Evolutionary conservation across 257 asterid genomes (phyloP).

Genomic region (Dorcoceras hygrometricum): DNA sequence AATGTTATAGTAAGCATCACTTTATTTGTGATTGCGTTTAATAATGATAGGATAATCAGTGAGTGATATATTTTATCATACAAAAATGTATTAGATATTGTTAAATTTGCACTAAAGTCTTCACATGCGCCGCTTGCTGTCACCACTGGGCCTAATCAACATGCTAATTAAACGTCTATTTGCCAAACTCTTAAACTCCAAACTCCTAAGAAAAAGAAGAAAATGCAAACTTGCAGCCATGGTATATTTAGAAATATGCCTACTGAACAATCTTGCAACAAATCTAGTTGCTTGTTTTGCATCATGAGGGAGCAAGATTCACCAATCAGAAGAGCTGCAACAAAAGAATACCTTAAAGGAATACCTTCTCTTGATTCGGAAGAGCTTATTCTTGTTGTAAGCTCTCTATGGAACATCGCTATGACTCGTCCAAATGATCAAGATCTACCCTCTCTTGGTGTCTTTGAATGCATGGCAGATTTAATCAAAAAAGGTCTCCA

Average conservation of each 20-base stretch:
- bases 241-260: constrained; percentile 26
- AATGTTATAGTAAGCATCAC: neutral
- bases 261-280: constrained; percentile 26
- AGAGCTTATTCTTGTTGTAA: constrained; percentile 55
- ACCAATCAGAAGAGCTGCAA: constrained; percentile 31
- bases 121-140: constrained; percentile 33
- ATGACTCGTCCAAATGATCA: constrained; percentile 58
- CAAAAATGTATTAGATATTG: constrained; percentile 14
- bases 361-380: constrained; percentile 46
- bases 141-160: constrained; percentile 33
- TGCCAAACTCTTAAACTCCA: constrained; percentile 18
- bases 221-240: constrained; percentile 13
- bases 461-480: constrained; percentile 63
- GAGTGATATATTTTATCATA: neutral
- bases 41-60: constrained; percentile 4
- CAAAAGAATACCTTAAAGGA: constrained; percentile 39
- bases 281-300: constrained; percentile 68
- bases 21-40: neutral
- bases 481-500: constrained; percentile 47
- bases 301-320: constrained; percentile 51
- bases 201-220: constrained; percentile 26
- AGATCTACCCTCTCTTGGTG: constrained; percentile 61
- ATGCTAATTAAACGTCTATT: constrained; percentile 18
- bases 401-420: constrained; percentile 70
- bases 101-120: constrained; percentile 24